A percentile compares a stretch with the other conserved stretches of the same genome.
These are phyloP conservation scores for Entomortierella beljakovae DNA, from an alignment of 192 early-diverging fungal species.

Conservation along the genomic window DNA sequence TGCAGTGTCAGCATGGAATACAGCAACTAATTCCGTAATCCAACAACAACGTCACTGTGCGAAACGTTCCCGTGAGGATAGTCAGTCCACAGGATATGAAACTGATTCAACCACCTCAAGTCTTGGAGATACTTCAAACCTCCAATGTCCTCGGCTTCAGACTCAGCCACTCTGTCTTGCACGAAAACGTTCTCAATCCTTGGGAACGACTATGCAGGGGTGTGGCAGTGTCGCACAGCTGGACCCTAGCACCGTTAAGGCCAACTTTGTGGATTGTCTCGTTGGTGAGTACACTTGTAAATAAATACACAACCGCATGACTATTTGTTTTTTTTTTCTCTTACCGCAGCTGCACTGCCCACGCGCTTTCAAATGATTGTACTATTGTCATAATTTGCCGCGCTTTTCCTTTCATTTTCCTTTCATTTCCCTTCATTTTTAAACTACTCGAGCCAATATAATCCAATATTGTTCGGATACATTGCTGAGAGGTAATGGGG, in stretches of 20 bases:
- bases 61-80: neutral
- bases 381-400: conserved; percentile 18
- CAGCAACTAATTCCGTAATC: neutral
- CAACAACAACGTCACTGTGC: conserved; percentile 7
- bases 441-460: too few species aligned
- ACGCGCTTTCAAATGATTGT: neutral
- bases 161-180: conserved; percentile 38
- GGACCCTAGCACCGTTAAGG: conserved; percentile 28
- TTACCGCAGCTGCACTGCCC: neutral
- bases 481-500: too few species aligned
- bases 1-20: too few species aligned
- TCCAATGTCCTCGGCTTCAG: conserved; percentile 34
- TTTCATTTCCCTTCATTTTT: neutral
- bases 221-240: neutral
- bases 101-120: neutral
- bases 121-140: neutral
- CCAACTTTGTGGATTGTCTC: conserved; percentile 53
- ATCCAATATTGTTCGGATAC: neutral
- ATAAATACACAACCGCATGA: neutral
- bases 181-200: conserved; percentile 15
- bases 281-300: conserved; percentile 34
- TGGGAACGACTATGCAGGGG: conserved; percentile 7
- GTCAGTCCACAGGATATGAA: neutral
- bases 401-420: conserved; percentile 20
- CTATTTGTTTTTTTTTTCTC: conserved; percentile 1